Evolutionary conservation across 768 basidiomycete species (phyloP).

Genomic region (Rhodotorula babjevae): DNA sequence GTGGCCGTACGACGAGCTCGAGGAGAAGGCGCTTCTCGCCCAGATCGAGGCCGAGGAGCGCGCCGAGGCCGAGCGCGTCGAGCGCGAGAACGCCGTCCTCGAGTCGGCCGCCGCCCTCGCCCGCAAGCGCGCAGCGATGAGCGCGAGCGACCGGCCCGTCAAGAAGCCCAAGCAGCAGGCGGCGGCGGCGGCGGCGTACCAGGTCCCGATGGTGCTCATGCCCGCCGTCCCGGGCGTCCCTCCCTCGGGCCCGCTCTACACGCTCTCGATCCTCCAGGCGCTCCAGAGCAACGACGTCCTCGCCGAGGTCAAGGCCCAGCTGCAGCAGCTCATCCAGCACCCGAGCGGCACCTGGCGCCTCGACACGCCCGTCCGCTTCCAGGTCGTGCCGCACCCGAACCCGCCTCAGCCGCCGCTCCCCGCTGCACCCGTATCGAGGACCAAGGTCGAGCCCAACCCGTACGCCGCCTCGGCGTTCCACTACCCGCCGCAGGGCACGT

Average conservation of each 20-base stretch:
- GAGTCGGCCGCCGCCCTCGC: neutral
- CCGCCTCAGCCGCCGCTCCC: neutral
- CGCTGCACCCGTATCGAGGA: neutral
- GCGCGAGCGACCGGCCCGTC: neutral
- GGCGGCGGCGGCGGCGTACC: neutral
- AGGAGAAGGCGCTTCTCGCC: slow-evolving; percentile 1
- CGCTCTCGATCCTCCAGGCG: neutral
- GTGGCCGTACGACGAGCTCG: slow-evolving; percentile 30
- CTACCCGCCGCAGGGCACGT: neutral
- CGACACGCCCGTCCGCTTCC: slow-evolving; percentile 1
- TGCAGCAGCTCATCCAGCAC: slow-evolving; percentile 16
- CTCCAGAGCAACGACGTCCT: neutral
- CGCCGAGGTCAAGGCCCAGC: slow-evolving; percentile 7
- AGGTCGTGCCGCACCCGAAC: slow-evolving; percentile 14
- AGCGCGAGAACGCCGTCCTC: neutral
- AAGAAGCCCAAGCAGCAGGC: slow-evolving; percentile 12
- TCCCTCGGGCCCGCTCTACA: neutral
- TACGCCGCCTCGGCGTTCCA: neutral
- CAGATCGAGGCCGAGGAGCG: neutral
- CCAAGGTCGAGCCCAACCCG: neutral
- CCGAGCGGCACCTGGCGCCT: neutral
- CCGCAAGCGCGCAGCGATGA: slow-evolving; percentile 27
- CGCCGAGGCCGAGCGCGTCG: neutral
- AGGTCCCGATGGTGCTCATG: slow-evolving; percentile 5
- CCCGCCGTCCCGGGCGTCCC: slow-evolving; percentile 5